Base-by-base conservation (phyloP, 768 basidiomycete genomes). In the Cubamyces lactineus region DNA sequence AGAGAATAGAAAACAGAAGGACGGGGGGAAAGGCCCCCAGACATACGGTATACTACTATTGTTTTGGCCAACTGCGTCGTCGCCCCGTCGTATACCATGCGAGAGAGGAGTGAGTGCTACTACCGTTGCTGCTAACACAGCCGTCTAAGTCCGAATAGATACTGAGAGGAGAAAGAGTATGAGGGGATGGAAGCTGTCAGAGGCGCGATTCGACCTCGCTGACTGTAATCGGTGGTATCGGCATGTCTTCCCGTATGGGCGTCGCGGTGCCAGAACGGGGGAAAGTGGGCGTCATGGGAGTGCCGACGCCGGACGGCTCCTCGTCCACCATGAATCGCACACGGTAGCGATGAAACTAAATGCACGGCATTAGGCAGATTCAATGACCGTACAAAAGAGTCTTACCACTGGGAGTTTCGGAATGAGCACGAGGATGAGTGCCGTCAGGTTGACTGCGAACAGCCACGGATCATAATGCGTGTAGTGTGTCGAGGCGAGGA, bases 401-500 rank as follows among this genome's bases (percentile, higher is more conserved):
- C 84, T 67, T 75, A 95, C 95, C 77, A 91, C 87, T 43, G 97
- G 97, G n/a, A 98, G 82, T 76, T 98, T 98, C 28, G 97, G 96
- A 65, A 97, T 88, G 62, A 98, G 84, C 24, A 91, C 91, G 63
- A 96, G 73, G 15, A 92, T 80, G 23, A 89, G 80, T 2, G 94
- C 89, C 2, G 89, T 79, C 63, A 98, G 81, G 71, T 98, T 98
- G 71, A 99, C 78, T 38, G 91, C 86, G 73, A 99, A 99, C 54
- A 96, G 69, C 84, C 91, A 94, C 9, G 92, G 94, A 67, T 99
- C 87, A 76, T 98, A 99, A 69, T 93, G 88, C 17, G 96, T 98
- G 81, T 98, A 99, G 73, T 99, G 97, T 0, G 97, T 99, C 17
- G 97, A 98, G 42, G 92, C 88, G 26, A 99, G 83, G 79, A 99